These are phyloP conservation scores for Camelina sativa DNA, from an alignment of 345 rosid species.

Conservation along the genomic window DNA sequence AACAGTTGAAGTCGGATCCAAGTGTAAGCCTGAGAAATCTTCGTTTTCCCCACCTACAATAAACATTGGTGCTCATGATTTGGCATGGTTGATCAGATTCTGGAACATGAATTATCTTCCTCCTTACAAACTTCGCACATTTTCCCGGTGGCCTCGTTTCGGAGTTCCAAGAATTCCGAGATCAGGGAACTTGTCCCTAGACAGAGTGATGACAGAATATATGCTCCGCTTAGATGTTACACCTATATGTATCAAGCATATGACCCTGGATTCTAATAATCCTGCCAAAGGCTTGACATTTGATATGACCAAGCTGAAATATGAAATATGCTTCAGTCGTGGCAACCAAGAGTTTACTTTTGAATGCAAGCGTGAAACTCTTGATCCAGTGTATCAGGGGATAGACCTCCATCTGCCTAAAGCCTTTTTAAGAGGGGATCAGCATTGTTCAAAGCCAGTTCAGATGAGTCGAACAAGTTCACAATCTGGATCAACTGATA, in stretches of 20 bases:
- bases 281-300: slow-evolving; percentile 88
- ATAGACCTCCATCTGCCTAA: slow-evolving; percentile 81
- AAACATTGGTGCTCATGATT: slow-evolving; percentile 88
- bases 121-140: slow-evolving; percentile 84
- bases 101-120: slow-evolving; percentile 88
- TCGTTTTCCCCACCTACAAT: slow-evolving; percentile 56
- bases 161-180: slow-evolving; percentile 83
- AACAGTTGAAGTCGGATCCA: slow-evolving; percentile 9
- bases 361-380: slow-evolving; percentile 84
- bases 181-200: slow-evolving; percentile 93
- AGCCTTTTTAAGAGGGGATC: slow-evolving; percentile 61
- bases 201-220: slow-evolving; percentile 95
- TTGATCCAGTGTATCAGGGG: slow-evolving; percentile 95
- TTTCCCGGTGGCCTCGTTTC: slow-evolving; percentile 93
- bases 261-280: slow-evolving; percentile 76
- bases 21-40: slow-evolving; percentile 46
- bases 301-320: slow-evolving; percentile 76
- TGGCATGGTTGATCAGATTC: slow-evolving; percentile 86
- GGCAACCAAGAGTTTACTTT: slow-evolving; percentile 91
- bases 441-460: slow-evolving; percentile 55
- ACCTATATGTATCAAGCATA: slow-evolving; percentile 72
- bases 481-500: slow-evolving; percentile 61
- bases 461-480: slow-evolving; percentile 61
- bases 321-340: slow-evolving; percentile 77
- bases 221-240: slow-evolving; percentile 81